phyloP scores from a whole-genome alignment of 2,329 filamentous ascomycete species.

The Pezicula carpinea region DNA sequence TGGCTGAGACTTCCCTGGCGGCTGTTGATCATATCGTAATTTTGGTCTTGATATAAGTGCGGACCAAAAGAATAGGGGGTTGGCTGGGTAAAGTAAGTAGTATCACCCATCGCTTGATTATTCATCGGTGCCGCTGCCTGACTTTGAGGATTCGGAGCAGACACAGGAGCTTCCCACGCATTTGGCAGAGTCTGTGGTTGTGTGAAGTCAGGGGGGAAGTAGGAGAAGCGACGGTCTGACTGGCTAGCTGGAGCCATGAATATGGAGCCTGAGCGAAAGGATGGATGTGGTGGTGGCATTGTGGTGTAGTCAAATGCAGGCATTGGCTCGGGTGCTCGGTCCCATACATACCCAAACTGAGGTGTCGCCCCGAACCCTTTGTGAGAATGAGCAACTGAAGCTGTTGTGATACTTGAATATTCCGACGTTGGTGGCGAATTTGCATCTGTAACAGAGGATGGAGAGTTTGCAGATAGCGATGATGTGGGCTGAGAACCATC shows the following conservation, averaged over 20 bases:
- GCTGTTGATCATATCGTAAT: slow-evolving; percentile 40
- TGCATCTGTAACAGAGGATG: slow-evolving; percentile 35
- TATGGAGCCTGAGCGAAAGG: slow-evolving; percentile 65
- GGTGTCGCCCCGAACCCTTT: slow-evolving; percentile 33
- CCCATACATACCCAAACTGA: slow-evolving; percentile 55
- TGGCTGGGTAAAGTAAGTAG: slow-evolving; percentile 25
- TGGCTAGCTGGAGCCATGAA: slow-evolving; percentile 53
- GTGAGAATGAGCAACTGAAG: slow-evolving; percentile 35
- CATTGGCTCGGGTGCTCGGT: slow-evolving; percentile 46
- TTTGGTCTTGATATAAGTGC: slow-evolving; percentile 34
- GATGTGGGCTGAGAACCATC: slow-evolving; percentile 48
- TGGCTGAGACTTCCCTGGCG: slow-evolving; percentile 69
- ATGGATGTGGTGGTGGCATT: slow-evolving; percentile 29
- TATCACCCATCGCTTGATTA: slow-evolving; percentile 18
- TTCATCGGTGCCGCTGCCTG: slow-evolving; percentile 8
- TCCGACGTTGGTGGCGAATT: slow-evolving; percentile 43
- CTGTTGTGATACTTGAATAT: slow-evolving; percentile 31
- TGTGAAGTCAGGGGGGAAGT: slow-evolving; percentile 54
- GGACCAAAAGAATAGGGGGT: slow-evolving; percentile 23
- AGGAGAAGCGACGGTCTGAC: slow-evolving; percentile 55
- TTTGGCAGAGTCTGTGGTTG: slow-evolving; percentile 24
- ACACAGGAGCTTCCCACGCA: slow-evolving; percentile 21
- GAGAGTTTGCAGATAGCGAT: slow-evolving; percentile 39
- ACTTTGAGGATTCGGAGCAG: slow-evolving; percentile 7
- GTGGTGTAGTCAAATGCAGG: slow-evolving; percentile 18